Evolutionary conservation across 805 yeast species (phyloP).

Genomic region (Schwanniomyces pseudopolymorphus): DNA sequence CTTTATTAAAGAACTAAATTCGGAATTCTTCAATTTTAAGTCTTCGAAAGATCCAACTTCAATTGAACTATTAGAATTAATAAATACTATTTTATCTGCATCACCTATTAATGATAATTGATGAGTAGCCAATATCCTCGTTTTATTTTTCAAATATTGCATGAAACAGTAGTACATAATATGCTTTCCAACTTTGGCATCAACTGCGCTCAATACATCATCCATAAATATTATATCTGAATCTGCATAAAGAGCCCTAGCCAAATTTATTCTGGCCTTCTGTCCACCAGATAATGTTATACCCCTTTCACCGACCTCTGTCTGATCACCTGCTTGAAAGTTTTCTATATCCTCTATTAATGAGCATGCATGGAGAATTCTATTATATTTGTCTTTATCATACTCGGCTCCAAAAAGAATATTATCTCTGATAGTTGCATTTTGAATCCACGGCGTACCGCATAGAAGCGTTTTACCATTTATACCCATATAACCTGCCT

Average conservation of each 20-base stretch:
- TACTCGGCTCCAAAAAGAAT: constrained; percentile 62
- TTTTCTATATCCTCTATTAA: constrained; percentile 60
- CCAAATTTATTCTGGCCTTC: constrained; percentile 74
- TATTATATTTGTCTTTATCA: constrained; percentile 49
- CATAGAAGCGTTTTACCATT: constrained; percentile 51
- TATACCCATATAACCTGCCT: constrained; percentile 48
- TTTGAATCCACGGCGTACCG: constrained; percentile 82
- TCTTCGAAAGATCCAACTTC: constrained; percentile 61
- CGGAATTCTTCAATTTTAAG: constrained; percentile 34
- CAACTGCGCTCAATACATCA: constrained; percentile 81
- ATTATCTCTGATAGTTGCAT: constrained; percentile 72
- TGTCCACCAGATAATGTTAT: constrained; percentile 86
- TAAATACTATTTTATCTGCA: constrained; percentile 67
- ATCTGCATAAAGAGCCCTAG: constrained; percentile 71
- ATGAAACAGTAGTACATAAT: constrained; percentile 67
- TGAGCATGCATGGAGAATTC: constrained; percentile 63
- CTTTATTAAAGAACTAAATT: constrained; percentile 38
- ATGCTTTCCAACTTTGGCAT: constrained; percentile 79
- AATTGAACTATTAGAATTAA: constrained; percentile 60
- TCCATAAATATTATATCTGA: constrained; percentile 69
- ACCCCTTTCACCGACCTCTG: constrained; percentile 84
- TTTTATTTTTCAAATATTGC: constrained; percentile 55
- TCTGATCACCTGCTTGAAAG: constrained; percentile 68
- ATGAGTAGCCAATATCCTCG: constrained; percentile 79
- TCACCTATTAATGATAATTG: constrained; percentile 66